Percentiles rank a stretch among this genome's conserved stretches.
Evolutionary conservation across 2,329 filamentous ascomycete genomes (phyloP).

Genomic region (Xylaria sp.): DNA sequence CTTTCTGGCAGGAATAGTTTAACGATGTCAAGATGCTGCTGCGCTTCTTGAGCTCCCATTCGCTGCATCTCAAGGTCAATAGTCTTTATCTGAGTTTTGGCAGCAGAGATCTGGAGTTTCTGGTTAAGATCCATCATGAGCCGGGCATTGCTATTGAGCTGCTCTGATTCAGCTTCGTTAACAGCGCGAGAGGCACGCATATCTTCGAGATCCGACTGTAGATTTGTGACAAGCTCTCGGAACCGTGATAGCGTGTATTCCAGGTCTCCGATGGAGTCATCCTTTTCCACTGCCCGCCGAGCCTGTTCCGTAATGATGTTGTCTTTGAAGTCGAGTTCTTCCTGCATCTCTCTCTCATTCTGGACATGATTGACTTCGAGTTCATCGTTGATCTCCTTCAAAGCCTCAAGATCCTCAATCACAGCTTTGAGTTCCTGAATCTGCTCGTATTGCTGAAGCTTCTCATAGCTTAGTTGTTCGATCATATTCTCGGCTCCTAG

Average conservation of each 20-base stretch:
- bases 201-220: constrained; percentile 89
- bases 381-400: constrained; percentile 95
- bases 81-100: constrained; percentile 92
- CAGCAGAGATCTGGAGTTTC: constrained; percentile 88
- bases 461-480: constrained; percentile 88
- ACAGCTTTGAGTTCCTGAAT: constrained; percentile 83
- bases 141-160: constrained; percentile 85
- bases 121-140: constrained; percentile 97
- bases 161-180: constrained; percentile 90
- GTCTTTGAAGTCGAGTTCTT: constrained; percentile 91
- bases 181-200: constrained; percentile 92
- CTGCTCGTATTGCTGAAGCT: constrained; percentile 82
- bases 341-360: constrained; percentile 92
- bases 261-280: constrained; percentile 83
- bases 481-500: constrained; percentile 93
- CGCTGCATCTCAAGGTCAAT: constrained; percentile 90
- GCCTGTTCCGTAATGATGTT: constrained; percentile 83
- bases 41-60: constrained; percentile 87
- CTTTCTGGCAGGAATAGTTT: constrained; percentile 88
- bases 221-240: constrained; percentile 84
- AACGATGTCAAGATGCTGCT: constrained; percentile 88
- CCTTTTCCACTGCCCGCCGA: constrained; percentile 77
- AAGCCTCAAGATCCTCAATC: constrained; percentile 86
- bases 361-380: constrained; percentile 93
- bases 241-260: constrained; percentile 91